These are phyloP conservation scores for Omphalotus guepiniiformis DNA, from an alignment of 768 basidiomycete genomes.

Conservation along the genomic window DNA sequence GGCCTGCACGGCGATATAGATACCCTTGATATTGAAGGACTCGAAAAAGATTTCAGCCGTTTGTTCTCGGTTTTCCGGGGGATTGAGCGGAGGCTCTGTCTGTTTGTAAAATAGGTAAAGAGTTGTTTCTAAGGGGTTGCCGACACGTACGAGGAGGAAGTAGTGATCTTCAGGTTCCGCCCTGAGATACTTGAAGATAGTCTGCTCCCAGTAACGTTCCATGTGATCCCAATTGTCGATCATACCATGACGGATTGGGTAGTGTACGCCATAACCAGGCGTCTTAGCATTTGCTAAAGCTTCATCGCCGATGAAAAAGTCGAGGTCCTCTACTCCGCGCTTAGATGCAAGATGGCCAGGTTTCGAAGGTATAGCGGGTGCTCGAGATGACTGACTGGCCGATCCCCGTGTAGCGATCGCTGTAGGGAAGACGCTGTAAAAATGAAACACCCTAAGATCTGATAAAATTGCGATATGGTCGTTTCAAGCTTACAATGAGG, in stretches of 20 bases:
- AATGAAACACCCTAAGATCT: background rate
- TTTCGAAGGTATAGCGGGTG: conserved; percentile 77
- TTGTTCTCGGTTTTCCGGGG: conserved; percentile 98
- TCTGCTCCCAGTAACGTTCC: conserved; percentile 99
- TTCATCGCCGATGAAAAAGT: conserved; percentile 99
- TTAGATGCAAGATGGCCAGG: conserved; percentile 93
- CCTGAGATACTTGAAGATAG: conserved; percentile 98
- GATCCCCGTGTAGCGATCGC: conserved; percentile 90
- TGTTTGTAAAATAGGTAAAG: conserved; percentile 24
- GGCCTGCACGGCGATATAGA: conserved; percentile 98
- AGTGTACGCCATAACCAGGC: conserved; percentile 88
- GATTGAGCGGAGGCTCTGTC: conserved; percentile 99
- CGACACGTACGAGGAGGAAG: conserved; percentile 80
- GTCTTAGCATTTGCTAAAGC: conserved; percentile 95
- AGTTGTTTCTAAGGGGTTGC: background rate
- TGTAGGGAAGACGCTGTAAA: conserved; percentile 87
- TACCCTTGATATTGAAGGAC: conserved; percentile 97
- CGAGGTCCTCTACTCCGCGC: conserved; percentile 96
- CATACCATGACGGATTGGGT: conserved; percentile 96
- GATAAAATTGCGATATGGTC: background rate
- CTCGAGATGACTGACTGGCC: conserved; percentile 56
- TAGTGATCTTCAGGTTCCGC: conserved; percentile 99
- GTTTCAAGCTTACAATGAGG: conserved; percentile 75
- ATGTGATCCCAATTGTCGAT: conserved; percentile 99
- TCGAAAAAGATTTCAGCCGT: conserved; percentile 99